phyloP scores from a whole-genome alignment of 208 protist genomes.

The Trichomonas tenax region DNA sequence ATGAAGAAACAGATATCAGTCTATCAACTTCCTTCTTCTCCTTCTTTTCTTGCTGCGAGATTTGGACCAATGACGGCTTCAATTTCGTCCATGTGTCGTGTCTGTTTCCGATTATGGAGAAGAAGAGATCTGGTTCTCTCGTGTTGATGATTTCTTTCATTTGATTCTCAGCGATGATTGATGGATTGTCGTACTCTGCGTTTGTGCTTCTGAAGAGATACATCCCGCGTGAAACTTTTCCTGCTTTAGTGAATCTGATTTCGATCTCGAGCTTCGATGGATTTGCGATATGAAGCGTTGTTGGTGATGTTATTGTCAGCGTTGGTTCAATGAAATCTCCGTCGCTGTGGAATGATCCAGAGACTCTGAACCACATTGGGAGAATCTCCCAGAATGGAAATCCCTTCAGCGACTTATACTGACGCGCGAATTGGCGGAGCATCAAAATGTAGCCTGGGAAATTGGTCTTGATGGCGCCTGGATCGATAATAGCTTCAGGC shows the following conservation, averaged over 20 bases:
- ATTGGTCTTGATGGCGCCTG: not conserved
- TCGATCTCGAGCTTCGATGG: not conserved
- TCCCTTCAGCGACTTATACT: not conserved
- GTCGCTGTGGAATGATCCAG: not conserved
- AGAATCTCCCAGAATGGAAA: conserved; percentile 15
- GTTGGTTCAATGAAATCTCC: not conserved
- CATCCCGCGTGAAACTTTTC: not conserved
- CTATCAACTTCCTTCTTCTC: not conserved
- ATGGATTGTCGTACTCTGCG: not conserved
- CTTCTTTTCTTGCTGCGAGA: not conserved
- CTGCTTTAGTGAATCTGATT: not conserved
- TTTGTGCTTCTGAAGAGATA: not conserved
- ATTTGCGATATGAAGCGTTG: not conserved
- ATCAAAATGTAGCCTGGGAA: not conserved
- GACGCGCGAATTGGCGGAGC: not conserved
- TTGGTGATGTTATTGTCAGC: too few species aligned
- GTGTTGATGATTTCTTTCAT: not conserved
- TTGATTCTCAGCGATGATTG: not conserved
- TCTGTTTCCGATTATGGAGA: not conserved
- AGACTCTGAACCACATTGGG: not conserved
- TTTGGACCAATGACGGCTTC: not conserved
- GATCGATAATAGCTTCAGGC: not conserved
- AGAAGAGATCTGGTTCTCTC: not conserved
- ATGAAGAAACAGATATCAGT: not conserved
- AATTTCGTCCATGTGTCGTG: not conserved